phyloP scores from a whole-genome alignment of 805 yeast species.

The Saccharomycopsis amapae region DNA sequence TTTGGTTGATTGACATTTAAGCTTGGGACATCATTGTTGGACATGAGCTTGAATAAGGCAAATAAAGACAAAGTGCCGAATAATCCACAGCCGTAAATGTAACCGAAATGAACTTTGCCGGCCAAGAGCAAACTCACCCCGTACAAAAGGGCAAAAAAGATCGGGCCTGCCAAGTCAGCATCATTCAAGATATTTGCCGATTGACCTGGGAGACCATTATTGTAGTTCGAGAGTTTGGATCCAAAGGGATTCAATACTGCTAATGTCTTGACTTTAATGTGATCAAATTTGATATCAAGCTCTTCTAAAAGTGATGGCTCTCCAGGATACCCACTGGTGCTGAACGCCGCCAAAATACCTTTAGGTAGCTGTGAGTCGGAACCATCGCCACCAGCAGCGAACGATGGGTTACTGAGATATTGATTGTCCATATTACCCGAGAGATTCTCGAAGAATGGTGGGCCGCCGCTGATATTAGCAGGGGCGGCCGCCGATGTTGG shows the following conservation, averaged over 20 bases:
- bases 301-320: slow-evolving; percentile 92
- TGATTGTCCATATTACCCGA: slow-evolving; percentile 22
- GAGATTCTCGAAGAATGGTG: slow-evolving; percentile 16
- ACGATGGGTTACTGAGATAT: slow-evolving; percentile 16
- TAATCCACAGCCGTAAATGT: slow-evolving; percentile 91
- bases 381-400: slow-evolving; percentile 3
- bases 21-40: slow-evolving; percentile 37
- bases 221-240: slow-evolving; percentile 1
- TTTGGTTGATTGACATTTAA: background rate
- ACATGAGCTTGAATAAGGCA: slow-evolving; percentile 80
- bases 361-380: slow-evolving; percentile 41
- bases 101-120: slow-evolving; percentile 95
- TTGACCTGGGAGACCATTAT: slow-evolving; percentile 25
- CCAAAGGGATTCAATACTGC: slow-evolving; percentile 70
- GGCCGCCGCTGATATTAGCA: slow-evolving; percentile 5
- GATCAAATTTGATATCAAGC: slow-evolving; percentile 84
- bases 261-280: slow-evolving; percentile 75
- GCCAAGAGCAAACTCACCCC: slow-evolving; percentile 77
- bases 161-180: slow-evolving; percentile 92
- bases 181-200: slow-evolving; percentile 70
- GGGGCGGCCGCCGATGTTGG: slow-evolving; percentile 1
- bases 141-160: slow-evolving; percentile 78
- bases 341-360: slow-evolving; percentile 86
- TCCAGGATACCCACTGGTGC: slow-evolving; percentile 90
- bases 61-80: slow-evolving; percentile 85